These are phyloP conservation scores for Przewalskia tangutica DNA, from an alignment of 257 asterid species.

Conservation along the genomic window DNA sequence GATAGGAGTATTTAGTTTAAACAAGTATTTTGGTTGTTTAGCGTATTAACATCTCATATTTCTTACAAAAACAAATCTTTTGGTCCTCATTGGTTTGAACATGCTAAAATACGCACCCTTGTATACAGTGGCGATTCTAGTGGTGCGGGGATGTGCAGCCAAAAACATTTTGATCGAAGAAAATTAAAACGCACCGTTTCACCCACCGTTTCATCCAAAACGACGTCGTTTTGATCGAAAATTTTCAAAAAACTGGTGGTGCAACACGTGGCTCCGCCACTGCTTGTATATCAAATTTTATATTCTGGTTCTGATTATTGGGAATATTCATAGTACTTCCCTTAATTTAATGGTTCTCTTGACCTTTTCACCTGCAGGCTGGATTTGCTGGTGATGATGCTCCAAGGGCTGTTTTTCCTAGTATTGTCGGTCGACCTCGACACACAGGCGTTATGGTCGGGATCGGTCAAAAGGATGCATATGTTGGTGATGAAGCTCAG, in stretches of 20 bases:
- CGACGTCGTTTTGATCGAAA: too few relatives aligned
- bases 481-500: conserved; percentile 35
- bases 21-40: background rate
- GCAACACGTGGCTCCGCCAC: too few relatives aligned
- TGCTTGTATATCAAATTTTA: background rate
- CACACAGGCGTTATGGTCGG: conserved; percentile 35
- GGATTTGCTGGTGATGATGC: conserved; percentile 53
- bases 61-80: background rate
- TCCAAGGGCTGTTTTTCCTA: conserved; percentile 39
- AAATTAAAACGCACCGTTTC: too few relatives aligned
- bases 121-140: too few relatives aligned
- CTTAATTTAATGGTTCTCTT: background rate
- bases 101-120: background rate
- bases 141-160: too few relatives aligned
- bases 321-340: background rate
- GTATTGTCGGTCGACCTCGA: conserved; percentile 29
- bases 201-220: too few relatives aligned
- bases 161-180: too few relatives aligned
- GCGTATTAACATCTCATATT: background rate
- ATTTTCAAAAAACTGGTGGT: too few relatives aligned
- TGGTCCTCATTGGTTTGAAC: background rate
- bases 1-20: background rate
- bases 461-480: conserved; percentile 31
- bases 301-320: background rate
- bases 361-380: conserved; percentile 14